Evolutionary conservation across 2,329 filamentous ascomycete species (phyloP), one percentile per base, ranked within the genome.

Genomic region (Trichophyton benhamiae): DNA sequence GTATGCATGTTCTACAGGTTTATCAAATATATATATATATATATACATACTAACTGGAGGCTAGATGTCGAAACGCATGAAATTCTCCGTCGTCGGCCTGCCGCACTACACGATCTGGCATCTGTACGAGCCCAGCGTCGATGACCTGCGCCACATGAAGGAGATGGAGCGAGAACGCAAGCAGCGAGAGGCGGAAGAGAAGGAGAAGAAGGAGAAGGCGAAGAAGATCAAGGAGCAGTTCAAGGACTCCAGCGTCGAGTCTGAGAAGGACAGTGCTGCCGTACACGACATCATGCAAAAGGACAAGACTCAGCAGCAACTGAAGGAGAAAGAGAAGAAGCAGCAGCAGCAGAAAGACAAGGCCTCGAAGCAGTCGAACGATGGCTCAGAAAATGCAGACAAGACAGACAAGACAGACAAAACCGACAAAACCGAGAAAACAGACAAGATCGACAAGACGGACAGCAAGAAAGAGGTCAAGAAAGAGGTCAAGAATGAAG

Each of bases 71-170:
- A 94, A 90, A 74, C 87, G 89, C 63, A 97, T 99, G 94, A 82
- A 88, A 63, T 97, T 89, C 71, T 96, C 91, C 0, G 94, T 99
- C 17, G 88, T 99, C 62, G 94, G 94, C 36, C 81, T 99, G 55
- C 94, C 94, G 5, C 94, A 99, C 72, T 99, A 99, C 75, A 96
- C 91, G 0, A 96, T 99, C 66, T 99, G 94, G 94, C 94, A 99
- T 85, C 80, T 99, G 70, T 99, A 99, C 78, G 94, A 99, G 75
- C 94, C 94, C n/a, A 96, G 90, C 69, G 89, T 96, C 15, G 94
- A 99, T 70, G 94, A 99, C 70, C 89, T 97, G 65, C 86, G 88
- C 63, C 94, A 97, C 71, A 99, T 99, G 94, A 92, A 91, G 78
- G 91, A 96, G 76, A 96, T 97, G 92, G 92, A 97, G 71, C 81